Percentiles rank a stretch among this genome's conserved stretches.
These are phyloP conservation scores for Colletotrichum navitas DNA, from an alignment of 2,329 filamentous ascomycete genomes.

Conservation along the genomic window DNA sequence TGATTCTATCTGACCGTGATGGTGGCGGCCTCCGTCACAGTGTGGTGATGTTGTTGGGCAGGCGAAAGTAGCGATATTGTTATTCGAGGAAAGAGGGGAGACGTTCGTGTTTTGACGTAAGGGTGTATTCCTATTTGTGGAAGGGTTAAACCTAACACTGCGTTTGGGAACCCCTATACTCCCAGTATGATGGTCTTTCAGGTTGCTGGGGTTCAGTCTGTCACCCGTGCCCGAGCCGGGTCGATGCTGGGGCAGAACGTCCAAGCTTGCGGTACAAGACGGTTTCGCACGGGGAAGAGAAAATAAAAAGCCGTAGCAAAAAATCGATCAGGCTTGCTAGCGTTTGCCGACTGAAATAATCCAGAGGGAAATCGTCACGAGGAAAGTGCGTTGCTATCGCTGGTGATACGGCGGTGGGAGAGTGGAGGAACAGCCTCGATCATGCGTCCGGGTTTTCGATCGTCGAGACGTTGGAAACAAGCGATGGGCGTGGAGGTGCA, in stretches of 20 bases:
- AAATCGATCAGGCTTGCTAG: neutral
- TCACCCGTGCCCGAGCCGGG: slow-evolving; percentile 40
- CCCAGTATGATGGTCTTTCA: slow-evolving; percentile 12
- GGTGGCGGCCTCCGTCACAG: slow-evolving; percentile 4
- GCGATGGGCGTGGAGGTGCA: slow-evolving; percentile 6
- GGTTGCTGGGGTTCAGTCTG: slow-evolving; percentile 38
- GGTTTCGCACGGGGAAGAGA: slow-evolving; percentile 32
- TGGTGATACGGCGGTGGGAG: slow-evolving; percentile 19
- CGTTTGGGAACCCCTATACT: slow-evolving; percentile 38
- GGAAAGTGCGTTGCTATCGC: slow-evolving; percentile 8
- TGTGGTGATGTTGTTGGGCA: slow-evolving; percentile 11
- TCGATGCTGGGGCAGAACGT: slow-evolving; percentile 31
- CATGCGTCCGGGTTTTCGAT: slow-evolving; percentile 31
- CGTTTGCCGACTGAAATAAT: neutral
- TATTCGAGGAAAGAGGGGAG: neutral
- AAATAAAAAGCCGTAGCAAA: slow-evolving; percentile 21
- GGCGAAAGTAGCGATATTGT: neutral
- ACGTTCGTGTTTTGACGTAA: slow-evolving; percentile 29
- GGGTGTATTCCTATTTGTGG: slow-evolving; percentile 7
- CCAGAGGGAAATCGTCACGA: neutral
- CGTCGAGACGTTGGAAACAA: slow-evolving; percentile 18
- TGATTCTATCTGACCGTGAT: slow-evolving; percentile 26
- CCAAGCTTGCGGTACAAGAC: slow-evolving; percentile 30
- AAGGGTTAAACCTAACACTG: slow-evolving; percentile 20
- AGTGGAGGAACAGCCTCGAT: slow-evolving; percentile 24